phyloP scores from a whole-genome alignment of 139 green algal species.

The Marvania coccoides region DNA sequence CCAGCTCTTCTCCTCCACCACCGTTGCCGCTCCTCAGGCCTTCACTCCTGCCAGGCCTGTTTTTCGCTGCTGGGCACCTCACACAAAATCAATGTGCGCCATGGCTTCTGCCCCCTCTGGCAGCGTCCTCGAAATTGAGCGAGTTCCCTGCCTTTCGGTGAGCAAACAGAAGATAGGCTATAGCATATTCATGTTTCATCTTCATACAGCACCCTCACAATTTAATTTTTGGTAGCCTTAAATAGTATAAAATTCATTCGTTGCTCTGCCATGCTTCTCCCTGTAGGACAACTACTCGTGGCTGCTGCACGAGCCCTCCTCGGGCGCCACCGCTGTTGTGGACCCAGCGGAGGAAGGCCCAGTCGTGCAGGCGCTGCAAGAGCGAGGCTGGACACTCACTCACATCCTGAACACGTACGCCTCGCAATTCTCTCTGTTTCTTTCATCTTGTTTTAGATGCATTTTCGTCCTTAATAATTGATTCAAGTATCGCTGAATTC shows the following conservation, averaged over 20 bases:
- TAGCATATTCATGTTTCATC: not conserved
- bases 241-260: not conserved
- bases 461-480: not conserved
- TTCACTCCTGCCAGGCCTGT: too few relatives aligned
- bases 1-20: too few relatives aligned
- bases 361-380: slow-evolving; percentile 50
- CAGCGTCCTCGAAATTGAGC: slow-evolving; percentile 14
- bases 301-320: slow-evolving; percentile 53
- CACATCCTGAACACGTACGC: slow-evolving; percentile 81
- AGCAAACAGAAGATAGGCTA: not conserved
- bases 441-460: not conserved
- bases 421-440: not conserved
- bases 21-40: too few relatives aligned
- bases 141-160: slow-evolving; percentile 17
- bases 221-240: too few relatives aligned
- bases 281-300: slow-evolving; percentile 66
- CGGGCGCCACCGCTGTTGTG: slow-evolving; percentile 62
- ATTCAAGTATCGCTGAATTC: not conserved
- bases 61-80: too few relatives aligned
- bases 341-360: slow-evolving; percentile 70
- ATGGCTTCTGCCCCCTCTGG: not conserved
- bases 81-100: not conserved
- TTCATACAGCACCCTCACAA: not conserved
- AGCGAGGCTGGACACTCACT: slow-evolving; percentile 43
- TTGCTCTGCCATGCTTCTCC: not conserved